Base-by-base conservation (phyloP, 1,284 basidiomycete genomes). In the Trametes sp. region DNA sequence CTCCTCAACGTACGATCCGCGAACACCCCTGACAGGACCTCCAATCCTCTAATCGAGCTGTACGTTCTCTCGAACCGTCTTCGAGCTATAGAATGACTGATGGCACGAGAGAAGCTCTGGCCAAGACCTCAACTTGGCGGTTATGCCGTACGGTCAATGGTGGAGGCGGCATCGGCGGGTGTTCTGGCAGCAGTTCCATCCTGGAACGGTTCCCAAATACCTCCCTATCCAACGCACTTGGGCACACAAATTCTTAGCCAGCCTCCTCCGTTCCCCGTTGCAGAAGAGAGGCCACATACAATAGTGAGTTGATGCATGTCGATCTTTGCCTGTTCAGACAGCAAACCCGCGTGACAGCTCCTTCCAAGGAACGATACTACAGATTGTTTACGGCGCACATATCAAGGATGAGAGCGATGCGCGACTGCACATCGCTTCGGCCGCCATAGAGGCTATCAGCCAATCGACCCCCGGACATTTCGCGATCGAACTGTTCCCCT, bases 121-220 rank as follows among this genome's bases (percentile, higher is more conserved):
- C 7, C 66, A 62, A 31, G 52, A 54, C 4, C 68, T 66, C 53
- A 65, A 64, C 51, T 54, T 63, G n/a, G 51, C 65, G 0, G 26
- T 62, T 35, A 67, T 66, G 35, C 46, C 50, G 7, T 67, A 72
- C 44, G 66, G 66, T 0, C 54, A 65, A 5, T 54, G 45, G 33
- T 70, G 72, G 72, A 54, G 66, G 14, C 46, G 50, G 2, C 62
- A 65, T 13, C 61, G 72, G 2, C 67, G 64, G 11, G 35, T 63
- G 11, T 58, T 71, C 14, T 61, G 65, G 51, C 67, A 71, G 26
- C 54, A 65, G 13, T 59, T 71, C 53, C 61, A 62, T 16, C 57
- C 69, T 13, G 36, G 41, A 1, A 55, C 33, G 11, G 21, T 54
- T 10, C 5, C 33, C 1, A 36, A 46, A 1, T 67, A 69, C 33